Base-by-base conservation (phyloP, 257 asterid genomes). In the Forsythia suspensa region DNA sequence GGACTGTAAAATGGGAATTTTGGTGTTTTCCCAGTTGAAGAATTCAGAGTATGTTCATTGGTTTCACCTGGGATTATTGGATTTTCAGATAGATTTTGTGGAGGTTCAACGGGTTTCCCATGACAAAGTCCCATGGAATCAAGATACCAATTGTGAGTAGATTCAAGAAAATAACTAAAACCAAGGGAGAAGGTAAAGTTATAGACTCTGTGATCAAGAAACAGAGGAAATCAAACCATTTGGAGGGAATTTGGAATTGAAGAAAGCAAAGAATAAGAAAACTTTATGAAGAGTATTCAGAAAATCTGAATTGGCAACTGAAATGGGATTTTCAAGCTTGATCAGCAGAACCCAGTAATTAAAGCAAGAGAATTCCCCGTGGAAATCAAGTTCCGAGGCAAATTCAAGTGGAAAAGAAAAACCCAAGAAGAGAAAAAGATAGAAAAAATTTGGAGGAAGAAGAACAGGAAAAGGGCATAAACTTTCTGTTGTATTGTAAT, bases 1-100 rank as follows among this genome's bases (percentile, higher is more conserved):
- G 99, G 98, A 85, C 98, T 94, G 77, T 91, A 94, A 73, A 96
- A 96, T 20, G 99, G 98, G 86, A 91, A 96, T 39, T 85, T 92
- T 10, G 97, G 94, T 4, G 98, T 92, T 82, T 92, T 95, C 67
- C 97, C 97, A 43, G 92, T 85, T 74, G 88, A 86, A 46, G 87
- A 80, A 84, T 79, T 90, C 81, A 85, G 85, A 38, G 70, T 74
- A 16, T 80, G 81, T 13, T 89, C 93, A 82, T 90, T 55, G 77
- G 37, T 89, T 73, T 87, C 97, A 65, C 70, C 79, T 10, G 90
- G 88, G 68, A 82, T 80, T 81, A 57, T 67, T 48, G 93, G 85
- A 70, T 88, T 85, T 65, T 91, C 95, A 18, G 96, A 84, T 0
- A 77, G 78, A 51, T 85, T 91, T 82, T 83, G 81, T 63, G 91